These are phyloP conservation scores for Ceratobasidium sp. DNA, from an alignment of 1,284 basidiomycete species.

Conservation along the genomic window DNA sequence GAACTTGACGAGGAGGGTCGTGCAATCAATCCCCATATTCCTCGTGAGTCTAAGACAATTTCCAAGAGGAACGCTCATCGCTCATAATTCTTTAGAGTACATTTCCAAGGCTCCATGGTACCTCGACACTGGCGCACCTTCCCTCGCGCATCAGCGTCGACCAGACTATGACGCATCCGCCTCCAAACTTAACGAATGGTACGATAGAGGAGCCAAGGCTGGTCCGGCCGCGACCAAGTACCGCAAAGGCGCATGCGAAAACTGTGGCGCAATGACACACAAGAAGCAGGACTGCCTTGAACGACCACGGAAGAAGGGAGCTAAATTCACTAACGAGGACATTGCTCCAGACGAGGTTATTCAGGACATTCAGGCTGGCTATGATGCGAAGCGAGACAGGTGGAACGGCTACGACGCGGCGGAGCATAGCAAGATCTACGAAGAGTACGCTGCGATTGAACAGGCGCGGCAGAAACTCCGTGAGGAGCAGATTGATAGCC, in stretches of 20 bases:
- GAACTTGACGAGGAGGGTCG: conserved; percentile 94
- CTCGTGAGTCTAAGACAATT: conserved; percentile 67
- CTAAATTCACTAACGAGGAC: conserved; percentile 90
- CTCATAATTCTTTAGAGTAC: conserved; percentile 67
- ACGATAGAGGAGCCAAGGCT: conserved; percentile 86
- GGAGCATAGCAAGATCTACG: conserved; percentile 86
- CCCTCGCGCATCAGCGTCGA: conserved; percentile 91
- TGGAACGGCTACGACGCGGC: conserved; percentile 98
- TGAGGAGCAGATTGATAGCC: conserved; percentile 97
- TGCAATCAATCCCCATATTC: conserved; percentile 98
- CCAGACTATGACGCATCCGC: conserved; percentile 72
- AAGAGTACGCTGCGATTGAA: conserved; percentile 95
- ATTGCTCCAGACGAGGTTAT: conserved; percentile 93
- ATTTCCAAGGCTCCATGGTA: conserved; percentile 99
- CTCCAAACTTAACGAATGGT: conserved; percentile 88
- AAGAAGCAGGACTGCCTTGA: conserved; percentile 93
- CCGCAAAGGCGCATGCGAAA: conserved; percentile 97
- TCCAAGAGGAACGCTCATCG: conserved; percentile 24
- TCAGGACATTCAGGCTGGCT: conserved; percentile 82
- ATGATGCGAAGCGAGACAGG: conserved; percentile 94
- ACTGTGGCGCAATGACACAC: conserved; percentile 97
- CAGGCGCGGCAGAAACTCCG: conserved; percentile 87
- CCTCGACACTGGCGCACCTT: conserved; percentile 89
- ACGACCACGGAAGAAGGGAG: conserved; percentile 94
- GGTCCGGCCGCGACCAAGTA: conserved; percentile 95